Evolutionary conservation across 176 grass and related monocot species (phyloP), one percentile per base, ranked within the genome.

Genomic region (Oryza meyeriana): DNA sequence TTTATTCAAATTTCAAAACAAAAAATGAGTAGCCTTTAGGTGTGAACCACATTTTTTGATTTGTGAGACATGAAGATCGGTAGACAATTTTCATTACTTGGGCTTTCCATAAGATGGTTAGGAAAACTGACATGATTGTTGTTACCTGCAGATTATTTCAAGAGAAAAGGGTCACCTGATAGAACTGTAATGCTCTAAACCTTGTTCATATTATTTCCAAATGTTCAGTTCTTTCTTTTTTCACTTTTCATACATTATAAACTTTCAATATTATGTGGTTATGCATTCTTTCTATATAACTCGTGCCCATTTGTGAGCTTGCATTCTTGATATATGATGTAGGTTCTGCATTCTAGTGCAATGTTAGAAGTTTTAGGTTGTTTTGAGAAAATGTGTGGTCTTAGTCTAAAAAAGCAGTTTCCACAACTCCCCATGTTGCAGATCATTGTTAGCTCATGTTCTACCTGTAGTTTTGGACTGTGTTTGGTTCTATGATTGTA

Each of bases 121-220:
- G 17, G 39, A 75, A 75, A 67, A 42, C 25, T 76, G 44, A 83
- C 61, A 76, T 75, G 61, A 24, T 75, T 75, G 70, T 63, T 57
- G 39, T 80, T 50, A 74, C 24, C 31, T 75, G 62, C 70, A 84
- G 70, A 69, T 75, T 24, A 75, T 87, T 85, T 69, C 38, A 62
- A 80, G 77, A 20, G 10, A 39, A 84, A 84, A 50, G 38, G 50
- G 25, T 24, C 8, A 10, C 22, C 8, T 2, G 20, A 25, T 59
- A 20, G 55, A 59, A 59, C 30, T 33, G 10, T 36, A 84, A 63
- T 14, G 7, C 40, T 47, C 25, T 36, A 75, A 85, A 63, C 39
- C 70, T 25, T 76, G 70, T 70, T 40, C 36, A 70, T 61, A 69
- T 67, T 89, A 48, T 17, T 18, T 31, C 50, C 14, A 69, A 80